Evolutionary conservation across 768 basidiomycete species (phyloP), one percentile per base, ranked within the genome.

Genomic region (Lactifluus rugatus): DNA sequence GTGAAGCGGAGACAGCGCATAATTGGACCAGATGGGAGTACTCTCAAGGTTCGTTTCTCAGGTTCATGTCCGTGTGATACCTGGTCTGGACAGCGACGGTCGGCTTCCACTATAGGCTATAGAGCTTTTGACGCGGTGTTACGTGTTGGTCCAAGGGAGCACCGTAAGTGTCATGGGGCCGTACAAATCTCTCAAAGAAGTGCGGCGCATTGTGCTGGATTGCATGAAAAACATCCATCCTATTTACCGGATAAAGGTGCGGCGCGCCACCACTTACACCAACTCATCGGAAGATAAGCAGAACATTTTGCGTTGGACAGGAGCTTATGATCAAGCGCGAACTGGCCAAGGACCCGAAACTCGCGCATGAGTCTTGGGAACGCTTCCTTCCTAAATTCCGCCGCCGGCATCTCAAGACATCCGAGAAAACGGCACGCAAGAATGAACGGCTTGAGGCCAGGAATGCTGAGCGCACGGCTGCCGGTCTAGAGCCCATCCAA

Each of bases 201-300:
- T 99, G 11, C 80, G 96, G 57, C 75, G 94, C 65, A 97, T 98
- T 61, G 82, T 99, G n/a, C 71, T 97, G 42, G 96, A 99, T 68
- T 99, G 96, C 75, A 98, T 99, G 96, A 93, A 87, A 74, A 99
- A 99, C 69, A 88, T 98, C 54, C 96, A 99, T 68, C 96, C 96
- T 1, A 98, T 99, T 68, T 99, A 99, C 70, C 85, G 93, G 66
- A 99, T 99, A 72, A 99, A 99, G 73, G 93, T 90, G 41, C 21
- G 65, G 28, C 13, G 34, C 34, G 34, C 31, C 44, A 31, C 61
- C 52, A 54, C 28, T 59, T 59, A 62, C 53, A 46, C 26, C 42
- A 31, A 34, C 13, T 25, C 42, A 2, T 34, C 26, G 42, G 28
- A 48, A 36, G 31, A 28, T 37, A 36, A 7, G 11, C 7, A 1